Base-by-base conservation (phyloP, 306 rosid species). In the Carpinus viminea region DNA sequence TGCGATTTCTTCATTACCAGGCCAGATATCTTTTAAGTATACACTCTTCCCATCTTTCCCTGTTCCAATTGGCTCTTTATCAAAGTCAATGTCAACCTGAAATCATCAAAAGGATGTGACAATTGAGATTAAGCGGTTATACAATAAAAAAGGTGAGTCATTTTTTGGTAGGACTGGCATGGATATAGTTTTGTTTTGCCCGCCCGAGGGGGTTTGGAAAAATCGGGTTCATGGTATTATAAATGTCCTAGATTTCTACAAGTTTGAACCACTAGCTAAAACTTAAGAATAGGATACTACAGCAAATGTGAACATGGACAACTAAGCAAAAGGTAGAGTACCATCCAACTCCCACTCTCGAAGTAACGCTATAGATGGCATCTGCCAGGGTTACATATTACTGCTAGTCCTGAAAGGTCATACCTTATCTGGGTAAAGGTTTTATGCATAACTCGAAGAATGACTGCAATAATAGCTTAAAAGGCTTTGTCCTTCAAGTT, bases 61-160 rank as follows among this genome's bases (percentile, higher is more conserved):
- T 36, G 18, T 75, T 69, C 84, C 91, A 41, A 85, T 70, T 68
- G 91, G 87, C 53, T 88, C 84, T 75, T 70, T 76, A 2, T 75
- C 76, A 59, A 88, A 88, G 75, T 85, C 83, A 72, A 85, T 83
- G 80, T 85, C 88, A 77, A 82, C 88, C 91, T 80, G 76, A 31
- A 76, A 77, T 52, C 8, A 64, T 5, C 51, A 65, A 60, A 68
- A 64, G 61, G 59, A 24, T 24, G 51, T 9, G 11, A 74, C 13
- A 64, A 52, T 31, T 64, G 28, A 48, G 60, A 41, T 64, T 68
- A 31, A 75, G 26, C 68, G 24, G 51, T 45, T 15, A 34, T 64
- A 31, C 68, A 62, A 10, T 45, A 2, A 2, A 13, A 31, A 1
- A 62, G 13, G 41, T 2, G 18, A 13, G 18, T 10, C 13, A 31